phyloP scores from a whole-genome alignment of 2,329 filamentous ascomycete genomes.

The Lasiodiplodia theobromae region DNA sequence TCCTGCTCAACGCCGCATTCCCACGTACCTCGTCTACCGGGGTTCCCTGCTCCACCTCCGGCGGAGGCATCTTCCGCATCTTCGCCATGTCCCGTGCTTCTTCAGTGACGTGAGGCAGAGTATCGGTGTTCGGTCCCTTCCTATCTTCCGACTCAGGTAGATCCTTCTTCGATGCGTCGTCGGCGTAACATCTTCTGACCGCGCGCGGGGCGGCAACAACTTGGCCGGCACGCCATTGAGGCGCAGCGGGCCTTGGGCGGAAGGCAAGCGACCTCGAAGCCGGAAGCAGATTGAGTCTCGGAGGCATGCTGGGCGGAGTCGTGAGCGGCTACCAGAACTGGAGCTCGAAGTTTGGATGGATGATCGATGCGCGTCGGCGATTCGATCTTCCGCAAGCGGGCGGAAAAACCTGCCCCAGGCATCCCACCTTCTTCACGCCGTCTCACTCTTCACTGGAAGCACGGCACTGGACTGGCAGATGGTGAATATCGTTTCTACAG shows the following conservation, averaged over 20 bases:
- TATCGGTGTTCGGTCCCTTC: constrained; percentile 43
- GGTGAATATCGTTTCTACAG: constrained; percentile 24
- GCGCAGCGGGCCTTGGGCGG: constrained; percentile 38
- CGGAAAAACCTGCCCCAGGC: constrained; percentile 24
- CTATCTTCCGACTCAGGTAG: constrained; percentile 40
- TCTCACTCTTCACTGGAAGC: background rate
- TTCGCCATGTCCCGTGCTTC: constrained; percentile 68
- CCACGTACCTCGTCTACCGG: constrained; percentile 68
- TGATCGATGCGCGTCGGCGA: constrained; percentile 18
- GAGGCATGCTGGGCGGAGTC: constrained; percentile 42
- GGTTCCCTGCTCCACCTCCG: constrained; percentile 68
- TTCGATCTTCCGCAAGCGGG: constrained; percentile 11
- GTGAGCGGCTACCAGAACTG: background rate
- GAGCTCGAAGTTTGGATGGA: constrained; percentile 4
- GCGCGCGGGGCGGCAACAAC: constrained; percentile 3
- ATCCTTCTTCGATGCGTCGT: constrained; percentile 42
- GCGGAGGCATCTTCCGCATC: constrained; percentile 63
- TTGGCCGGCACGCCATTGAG: constrained; percentile 41
- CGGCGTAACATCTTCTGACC: constrained; percentile 30
- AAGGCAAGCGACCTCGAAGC: constrained; percentile 44
- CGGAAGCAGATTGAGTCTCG: constrained; percentile 44
- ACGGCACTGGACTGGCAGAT: background rate
- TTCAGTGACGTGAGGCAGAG: constrained; percentile 67
- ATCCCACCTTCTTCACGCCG: constrained; percentile 17
- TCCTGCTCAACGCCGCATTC: background rate